phyloP scores from a whole-genome alignment of 140 eudicot genomes.

The Cichorium intybus region DNA sequence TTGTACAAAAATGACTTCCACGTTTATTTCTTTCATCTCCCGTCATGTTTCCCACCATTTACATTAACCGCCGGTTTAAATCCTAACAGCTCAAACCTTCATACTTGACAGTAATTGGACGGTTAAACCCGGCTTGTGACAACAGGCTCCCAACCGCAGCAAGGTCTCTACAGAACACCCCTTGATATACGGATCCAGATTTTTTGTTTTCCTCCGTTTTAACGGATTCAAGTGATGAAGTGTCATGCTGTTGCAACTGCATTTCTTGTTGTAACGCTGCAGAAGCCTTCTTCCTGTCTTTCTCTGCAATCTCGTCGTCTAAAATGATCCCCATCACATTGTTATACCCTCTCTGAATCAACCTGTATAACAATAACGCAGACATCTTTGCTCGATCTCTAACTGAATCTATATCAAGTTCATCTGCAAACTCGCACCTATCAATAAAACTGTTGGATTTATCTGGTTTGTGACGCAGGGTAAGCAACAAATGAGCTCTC shows the following conservation, averaged over 20 bases:
- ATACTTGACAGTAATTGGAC: constrained; percentile 66
- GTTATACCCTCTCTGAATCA: constrained; percentile 78
- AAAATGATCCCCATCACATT: constrained; percentile 41
- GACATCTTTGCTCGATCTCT: constrained; percentile 74
- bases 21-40: constrained; percentile 14
- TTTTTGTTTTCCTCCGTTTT: constrained; percentile 32
- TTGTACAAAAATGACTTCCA: constrained; percentile 50
- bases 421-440: constrained; percentile 67
- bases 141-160: constrained; percentile 82
- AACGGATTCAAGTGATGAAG: constrained; percentile 16
- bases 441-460: constrained; percentile 65
- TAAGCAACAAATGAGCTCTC: constrained; percentile 74
- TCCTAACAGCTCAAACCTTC: constrained; percentile 76
- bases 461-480: constrained; percentile 74
- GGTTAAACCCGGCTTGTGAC: constrained; percentile 75
- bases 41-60: not conserved
- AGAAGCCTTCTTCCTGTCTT: constrained; percentile 57
- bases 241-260: constrained; percentile 37
- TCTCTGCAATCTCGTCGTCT: constrained; percentile 70
- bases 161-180: constrained; percentile 94
- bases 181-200: constrained; percentile 64
- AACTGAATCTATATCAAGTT: constrained; percentile 62
- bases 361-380: constrained; percentile 51
- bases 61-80: constrained; percentile 9
- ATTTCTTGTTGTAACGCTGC: constrained; percentile 49